Evolutionary conservation across 148 eudicot species (phyloP), one percentile per base, ranked within the genome.

Genomic region (Rhododendron kiyosumense): DNA sequence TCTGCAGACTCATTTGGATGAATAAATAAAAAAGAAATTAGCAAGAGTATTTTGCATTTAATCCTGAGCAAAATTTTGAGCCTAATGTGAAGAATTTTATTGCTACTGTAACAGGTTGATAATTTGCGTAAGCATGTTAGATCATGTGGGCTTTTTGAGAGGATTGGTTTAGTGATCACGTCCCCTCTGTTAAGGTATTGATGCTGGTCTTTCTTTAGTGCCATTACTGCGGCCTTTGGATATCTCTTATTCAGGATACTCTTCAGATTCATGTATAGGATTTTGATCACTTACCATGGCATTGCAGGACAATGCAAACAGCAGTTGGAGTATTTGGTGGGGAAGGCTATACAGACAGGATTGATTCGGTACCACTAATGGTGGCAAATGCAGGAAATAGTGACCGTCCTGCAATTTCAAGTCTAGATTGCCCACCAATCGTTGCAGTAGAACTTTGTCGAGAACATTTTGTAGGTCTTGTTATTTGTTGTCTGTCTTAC

Each of bases 271-370:
- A 61, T 2, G 20, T 26, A 59, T 34, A 22, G 20, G 41, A 4
- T 82, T 78, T 76, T 69, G 48, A 14, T 82, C 73, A 34, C 59
- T 80, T 85, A 4, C 78, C 52, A 46, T 91, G 85, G 51, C 84
- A 84, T 81, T 90, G 83, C 86, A 95, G 99, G 93, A 95, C 99
- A 57, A 94, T 96, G 91, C 99, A 96, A 89, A 96, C 99, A 86
- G 98, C 99, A 36, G 98, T 92, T 89, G 99, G 99, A 85, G 99
- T 94, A 82, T 96, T 96, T 87, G 99, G 99, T 52, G 98, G 98
- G 76, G 98, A 92, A 52, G 98, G 93, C 85, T 94, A 94, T 74
- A 90, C 95, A 18, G 92, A 92, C 91, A 86, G 91, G 88, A 91
- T 91, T 89, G 95, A 93, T 86, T 86, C 87, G 71, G 54, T 94